Evolutionary conservation across 2,329 filamentous ascomycete genomes (phyloP), one percentile per base, ranked within the genome.

Genomic region (Thielaviopsis ethacetica): DNA sequence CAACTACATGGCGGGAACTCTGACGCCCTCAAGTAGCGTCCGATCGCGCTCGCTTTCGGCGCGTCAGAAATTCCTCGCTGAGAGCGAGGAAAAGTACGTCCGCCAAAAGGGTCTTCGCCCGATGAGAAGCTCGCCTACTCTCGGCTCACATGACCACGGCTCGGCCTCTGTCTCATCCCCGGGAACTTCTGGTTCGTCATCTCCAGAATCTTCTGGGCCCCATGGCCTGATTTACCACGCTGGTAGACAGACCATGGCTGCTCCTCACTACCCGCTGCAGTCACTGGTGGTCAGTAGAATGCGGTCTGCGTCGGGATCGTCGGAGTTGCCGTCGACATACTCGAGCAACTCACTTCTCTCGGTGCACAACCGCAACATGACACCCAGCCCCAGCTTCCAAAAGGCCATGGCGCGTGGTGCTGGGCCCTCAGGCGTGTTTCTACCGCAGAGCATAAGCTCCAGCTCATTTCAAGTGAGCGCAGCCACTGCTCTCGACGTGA

Each of bases 401-500:
- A 53, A 59, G 51, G 60, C 60, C n/a, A 52, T 59, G 44, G 50
- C 60, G 12, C 57, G 57, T 19, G 60, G 60, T 47, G 60, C 60
- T n/a, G 60, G 60, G 3, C 56, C 60, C 12, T 61, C 60, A n/a
- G 60, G 60, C 3, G 50, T 61, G 17, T 61, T 56, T 10, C 53
- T 61, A 19, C 60, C 60, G 27, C 60, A 61, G 30, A 59, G 56
- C 34, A 59, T 50, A 12, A 59, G 50, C 22, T 55, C 56, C 9
- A 56, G 54, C 21, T 57, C 61, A 34, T 58, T 58, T 49, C 54
- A 59, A 30, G 24, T 59, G 19, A 57, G 56, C 63, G 65, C 63
- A 54, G 65, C 59, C 1, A 62, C 64, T 15, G 59, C 65, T 6
- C 65, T 76, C 13, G 68, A 72, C n/a, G 68, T 67, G 61, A 72